Base-by-base conservation (phyloP, 2,329 filamentous ascomycete genomes). In the Mariannaea sp. region DNA sequence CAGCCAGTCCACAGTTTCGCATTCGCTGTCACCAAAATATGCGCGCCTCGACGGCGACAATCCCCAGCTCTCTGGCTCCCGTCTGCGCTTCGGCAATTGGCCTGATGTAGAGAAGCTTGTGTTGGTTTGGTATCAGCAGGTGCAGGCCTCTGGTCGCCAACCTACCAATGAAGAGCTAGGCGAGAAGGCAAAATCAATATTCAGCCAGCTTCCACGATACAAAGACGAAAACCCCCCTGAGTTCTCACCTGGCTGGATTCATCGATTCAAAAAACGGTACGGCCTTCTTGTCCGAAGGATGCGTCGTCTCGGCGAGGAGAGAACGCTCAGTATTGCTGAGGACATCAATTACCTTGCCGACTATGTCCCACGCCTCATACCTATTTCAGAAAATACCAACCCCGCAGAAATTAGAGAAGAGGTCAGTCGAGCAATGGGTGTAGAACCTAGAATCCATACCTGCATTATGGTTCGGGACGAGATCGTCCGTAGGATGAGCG, bases 181-280 rank as follows among this genome's bases (percentile, higher is more conserved):
- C 56, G 82, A 85, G 27, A 85, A 85, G 72, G 82, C 82, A 36
- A 85, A 84, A 66, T 66, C 71, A 52, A 83, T 85, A 60, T 85
- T 85, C 67, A 71, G 72, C 36, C 78, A 82, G 61, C 72, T 85
- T 22, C 81, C 82, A 13, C 80, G 81, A 14, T 85, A 85, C 68
- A 83, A 81, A 65, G 82, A 82, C 58, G 81, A 85, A 66, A 70
- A 70, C n/a, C 73, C 82, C 1, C 82, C 82, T 40, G 82, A 85
- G 67, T 85, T 85, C 66, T 84, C 81, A 0, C 82, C 82, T 0
- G 82, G 82, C 33, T 85, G 82, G 82, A 85, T 85, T 53, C 82
- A 85, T 61, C 77, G 82, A 29, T 85, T 85, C 71, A 85, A 85
- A 71, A 85, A 84, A 67, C 77, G 82, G 9, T 85, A 85, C 54